Base-by-base conservation (phyloP, 2,329 filamentous ascomycete genomes). In the Phialocephala sp. region DNA sequence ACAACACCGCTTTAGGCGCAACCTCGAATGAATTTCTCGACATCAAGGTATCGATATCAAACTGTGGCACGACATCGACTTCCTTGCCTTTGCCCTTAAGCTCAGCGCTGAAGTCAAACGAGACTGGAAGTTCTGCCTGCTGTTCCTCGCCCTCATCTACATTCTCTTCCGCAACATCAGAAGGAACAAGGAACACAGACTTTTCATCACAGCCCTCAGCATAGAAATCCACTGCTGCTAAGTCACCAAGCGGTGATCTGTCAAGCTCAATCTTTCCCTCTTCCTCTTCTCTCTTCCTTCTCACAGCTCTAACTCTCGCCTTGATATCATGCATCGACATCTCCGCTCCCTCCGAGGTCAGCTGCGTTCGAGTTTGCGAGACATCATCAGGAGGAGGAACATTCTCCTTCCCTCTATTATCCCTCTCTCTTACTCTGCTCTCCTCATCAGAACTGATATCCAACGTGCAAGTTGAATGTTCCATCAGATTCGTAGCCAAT, bases 381-480 rank as follows among this genome's bases (percentile, higher is more conserved):
- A 90, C 77, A 55, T 91, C 88, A 63, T 87, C 85, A 2, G 80
- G 76, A 1, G 94, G 94, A 4, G 94, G 91, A 20, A 97, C 88
- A 75, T 99, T 99, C 81, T 99, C 94, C 83, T 99, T 99, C 74
- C 93, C 91, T 37, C 87, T 84, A 55, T 86, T 85, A 70, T 91
- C 80, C 83, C 82, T 71, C 82, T 77, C 75, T 83, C 84, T 70
- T 79, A 79, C 59, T 74, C 80, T 52, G 35, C 80, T 85, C 78
- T 94, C 91, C 76, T 97, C 94, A 73, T 97, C 94, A 24, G 92
- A 94, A 71, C 89, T 93, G 74, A 98, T 93, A 76, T 98, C 94
- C 3, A 98, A 85, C 0, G 90, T 89, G 69, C 90, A 90, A 8
- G 94, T 94, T 63, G 90, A 91, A 81, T 97, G 94, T 79, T 97